These are phyloP conservation scores for Aspergillus fructus DNA, from an alignment of 2,329 filamentous ascomycete genomes.

Conservation along the genomic window DNA sequence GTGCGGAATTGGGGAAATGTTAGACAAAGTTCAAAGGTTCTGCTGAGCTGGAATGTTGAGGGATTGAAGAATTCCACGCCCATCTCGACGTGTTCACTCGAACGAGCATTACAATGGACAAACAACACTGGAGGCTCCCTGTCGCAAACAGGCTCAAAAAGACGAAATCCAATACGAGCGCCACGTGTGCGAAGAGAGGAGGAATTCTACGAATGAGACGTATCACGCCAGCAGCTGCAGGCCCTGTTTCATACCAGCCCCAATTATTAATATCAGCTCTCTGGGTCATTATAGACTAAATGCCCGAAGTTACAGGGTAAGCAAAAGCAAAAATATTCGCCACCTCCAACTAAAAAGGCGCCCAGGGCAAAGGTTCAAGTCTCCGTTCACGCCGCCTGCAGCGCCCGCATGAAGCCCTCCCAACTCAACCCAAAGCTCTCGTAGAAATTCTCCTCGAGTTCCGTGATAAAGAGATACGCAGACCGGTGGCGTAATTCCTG, in stretches of 20 bases:
- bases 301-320: neutral
- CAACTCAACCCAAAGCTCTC: constrained; percentile 18
- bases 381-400: neutral
- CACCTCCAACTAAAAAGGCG: neutral
- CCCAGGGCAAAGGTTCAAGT: neutral
- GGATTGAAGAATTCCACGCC: no score
- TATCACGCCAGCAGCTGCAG: neutral
- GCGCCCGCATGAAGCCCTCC: constrained; percentile 11
- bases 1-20: no score
- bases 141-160: no score
- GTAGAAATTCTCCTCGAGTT: constrained; percentile 17
- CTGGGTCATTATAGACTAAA: no score
- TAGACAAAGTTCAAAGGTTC: no score
- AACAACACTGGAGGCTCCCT: no score
- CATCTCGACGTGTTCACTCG: no score
- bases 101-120: no score
- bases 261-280: neutral
- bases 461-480: constrained; percentile 17
- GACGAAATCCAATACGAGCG: neutral
- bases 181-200: neutral
- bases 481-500: constrained; percentile 13
- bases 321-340: neutral
- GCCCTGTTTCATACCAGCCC: neutral
- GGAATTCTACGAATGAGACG: neutral
- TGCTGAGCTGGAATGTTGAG: neutral